phyloP scores from a whole-genome alignment of 2,329 filamentous ascomycete species.

The Monilinia polystroma region DNA sequence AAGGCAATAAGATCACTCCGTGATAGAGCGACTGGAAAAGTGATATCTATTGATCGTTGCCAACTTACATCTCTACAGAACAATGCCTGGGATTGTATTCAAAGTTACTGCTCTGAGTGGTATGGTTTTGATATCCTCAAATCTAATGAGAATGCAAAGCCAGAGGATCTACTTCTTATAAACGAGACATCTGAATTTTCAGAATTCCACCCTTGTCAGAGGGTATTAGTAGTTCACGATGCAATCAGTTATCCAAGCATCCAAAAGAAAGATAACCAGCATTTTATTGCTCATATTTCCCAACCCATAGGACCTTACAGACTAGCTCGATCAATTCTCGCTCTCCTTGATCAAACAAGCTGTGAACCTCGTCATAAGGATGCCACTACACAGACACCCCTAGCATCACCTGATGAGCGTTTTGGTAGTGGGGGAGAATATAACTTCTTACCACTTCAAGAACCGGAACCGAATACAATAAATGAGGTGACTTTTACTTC shows the following conservation, averaged over 20 bases:
- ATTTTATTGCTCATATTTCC: slow-evolving; percentile 27
- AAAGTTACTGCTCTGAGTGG: slow-evolving; percentile 36
- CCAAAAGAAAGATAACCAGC: slow-evolving; percentile 1
- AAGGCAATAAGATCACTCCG: slow-evolving; percentile 28
- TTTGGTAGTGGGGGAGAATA: slow-evolving; percentile 32
- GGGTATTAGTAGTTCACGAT: slow-evolving; percentile 32
- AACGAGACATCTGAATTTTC: slow-evolving; percentile 25
- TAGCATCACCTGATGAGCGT: slow-evolving; percentile 31
- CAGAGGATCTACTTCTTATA: slow-evolving; percentile 12
- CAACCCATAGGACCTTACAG: slow-evolving; percentile 28
- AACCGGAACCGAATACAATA: background rate
- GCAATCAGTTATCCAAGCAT: slow-evolving; percentile 22
- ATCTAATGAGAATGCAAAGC: slow-evolving; percentile 21
- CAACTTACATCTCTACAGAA: slow-evolving; percentile 18
- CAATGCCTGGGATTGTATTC: slow-evolving; percentile 33
- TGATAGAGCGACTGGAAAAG: slow-evolving; percentile 26
- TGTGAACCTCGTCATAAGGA: slow-evolving; percentile 12
- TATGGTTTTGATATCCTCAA: slow-evolving; percentile 30
- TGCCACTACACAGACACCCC: slow-evolving; percentile 33
- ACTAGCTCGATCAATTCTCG: slow-evolving; percentile 34
- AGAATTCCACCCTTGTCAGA: slow-evolving; percentile 20
- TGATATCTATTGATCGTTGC: slow-evolving; percentile 27
- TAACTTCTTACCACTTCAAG: slow-evolving; percentile 22
- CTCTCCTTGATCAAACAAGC: slow-evolving; percentile 27
- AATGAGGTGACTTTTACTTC: background rate